Conservation (phyloP, 805 yeast genomes). For the Hanseniaspora lachancei region DNA sequence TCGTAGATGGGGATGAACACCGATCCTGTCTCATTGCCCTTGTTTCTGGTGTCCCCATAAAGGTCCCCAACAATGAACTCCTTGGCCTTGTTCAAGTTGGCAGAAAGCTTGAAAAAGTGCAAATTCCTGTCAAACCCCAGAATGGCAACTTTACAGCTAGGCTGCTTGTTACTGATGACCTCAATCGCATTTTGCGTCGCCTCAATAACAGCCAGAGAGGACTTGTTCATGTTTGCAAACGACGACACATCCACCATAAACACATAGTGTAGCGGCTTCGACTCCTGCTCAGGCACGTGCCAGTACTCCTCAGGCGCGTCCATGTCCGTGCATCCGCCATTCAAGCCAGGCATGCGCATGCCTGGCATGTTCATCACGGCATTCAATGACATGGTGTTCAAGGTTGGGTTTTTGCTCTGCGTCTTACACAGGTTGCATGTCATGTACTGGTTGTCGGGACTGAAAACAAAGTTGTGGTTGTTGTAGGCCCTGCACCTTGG, state of each 20-base stretch:
- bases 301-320: slow-evolving; percentile 65
- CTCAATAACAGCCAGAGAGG: slow-evolving; percentile 42
- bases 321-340: slow-evolving; percentile 73
- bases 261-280: slow-evolving; percentile 49
- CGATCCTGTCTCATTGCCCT: slow-evolving; percentile 25
- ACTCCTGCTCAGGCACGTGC: slow-evolving; percentile 29
- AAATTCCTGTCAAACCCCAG: slow-evolving; percentile 61
- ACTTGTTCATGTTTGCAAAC: slow-evolving; percentile 45
- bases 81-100: slow-evolving; percentile 42
- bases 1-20: slow-evolving; percentile 59
- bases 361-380: slow-evolving; percentile 47
- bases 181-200: slow-evolving; percentile 49
- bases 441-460: slow-evolving; percentile 44
- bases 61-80: slow-evolving; percentile 55
- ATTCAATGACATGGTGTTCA: slow-evolving; percentile 40
- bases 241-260: slow-evolving; percentile 64
- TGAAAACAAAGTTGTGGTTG: slow-evolving; percentile 63
- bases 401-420: slow-evolving; percentile 48
- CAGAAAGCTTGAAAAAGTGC: slow-evolving; percentile 58
- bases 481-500: slow-evolving; percentile 81
- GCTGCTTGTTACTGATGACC: slow-evolving; percentile 23
- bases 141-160: slow-evolving; percentile 48
- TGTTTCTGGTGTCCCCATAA: slow-evolving; percentile 34
- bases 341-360: slow-evolving; percentile 53
- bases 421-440: slow-evolving; percentile 80